These are phyloP conservation scores for Claviceps humidiphila DNA, from an alignment of 2,329 filamentous ascomycete genomes.

Conservation along the genomic window DNA sequence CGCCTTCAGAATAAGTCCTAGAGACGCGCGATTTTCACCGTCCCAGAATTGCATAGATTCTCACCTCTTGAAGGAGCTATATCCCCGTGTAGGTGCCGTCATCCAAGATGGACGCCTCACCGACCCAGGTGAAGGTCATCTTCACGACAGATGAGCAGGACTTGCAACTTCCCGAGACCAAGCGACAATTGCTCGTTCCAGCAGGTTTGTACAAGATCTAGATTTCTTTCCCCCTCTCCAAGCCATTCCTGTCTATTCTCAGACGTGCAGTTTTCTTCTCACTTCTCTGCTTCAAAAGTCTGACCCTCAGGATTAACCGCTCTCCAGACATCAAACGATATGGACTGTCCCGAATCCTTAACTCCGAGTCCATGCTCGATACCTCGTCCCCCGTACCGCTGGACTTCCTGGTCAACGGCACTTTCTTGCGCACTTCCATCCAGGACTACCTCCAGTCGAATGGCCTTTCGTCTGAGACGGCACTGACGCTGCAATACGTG, in stretches of 20 bases:
- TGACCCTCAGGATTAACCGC: neutral
- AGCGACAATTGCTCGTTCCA: conserved; percentile 48
- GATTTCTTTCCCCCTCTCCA: neutral
- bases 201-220: conserved; percentile 29
- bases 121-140: conserved; percentile 50
- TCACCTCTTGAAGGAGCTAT: neutral
- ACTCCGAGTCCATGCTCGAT: conserved; percentile 58
- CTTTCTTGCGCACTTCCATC: conserved; percentile 77
- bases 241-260: neutral
- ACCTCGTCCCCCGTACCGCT: conserved; percentile 59
- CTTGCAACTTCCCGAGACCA: conserved; percentile 48
- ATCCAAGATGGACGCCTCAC: conserved; percentile 23
- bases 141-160: conserved; percentile 52
- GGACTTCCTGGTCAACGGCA: conserved; percentile 91
- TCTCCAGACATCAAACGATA: conserved; percentile 52
- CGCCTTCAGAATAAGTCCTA: neutral
- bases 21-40: neutral
- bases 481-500: conserved; percentile 82
- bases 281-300: no score
- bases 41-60: neutral
- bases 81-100: neutral
- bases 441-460: conserved; percentile 80
- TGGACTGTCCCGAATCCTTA: conserved; percentile 56
- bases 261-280: neutral
- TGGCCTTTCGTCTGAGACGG: conserved; percentile 80